Conservation (phyloP, 2,329 filamentous ascomycete genomes). For the Chrysoporthe deuterocubensis region DNA sequence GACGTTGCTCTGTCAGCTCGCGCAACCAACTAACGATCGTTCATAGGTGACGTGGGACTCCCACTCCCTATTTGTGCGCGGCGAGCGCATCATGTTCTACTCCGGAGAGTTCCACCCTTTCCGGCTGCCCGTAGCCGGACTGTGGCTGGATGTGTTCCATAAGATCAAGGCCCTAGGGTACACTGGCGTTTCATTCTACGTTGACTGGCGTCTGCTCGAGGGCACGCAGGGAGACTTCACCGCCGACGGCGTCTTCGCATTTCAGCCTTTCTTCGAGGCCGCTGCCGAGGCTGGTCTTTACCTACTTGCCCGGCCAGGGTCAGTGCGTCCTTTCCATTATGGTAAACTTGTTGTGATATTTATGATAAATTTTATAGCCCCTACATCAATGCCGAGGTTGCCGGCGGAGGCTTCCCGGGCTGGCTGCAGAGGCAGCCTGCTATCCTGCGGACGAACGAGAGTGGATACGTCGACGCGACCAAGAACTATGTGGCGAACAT, state of each 20-base stretch:
- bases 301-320: conserved; percentile 71
- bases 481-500: conserved; percentile 64
- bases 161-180: conserved; percentile 84
- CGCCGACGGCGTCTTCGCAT: conserved; percentile 72
- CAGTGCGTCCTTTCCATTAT: conserved; percentile 34
- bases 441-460: conserved; percentile 63
- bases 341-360: too few relatives aligned
- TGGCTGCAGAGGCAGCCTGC: conserved; percentile 75
- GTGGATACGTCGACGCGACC: conserved; percentile 67
- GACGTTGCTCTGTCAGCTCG: too few relatives aligned
- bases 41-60: conserved; percentile 69
- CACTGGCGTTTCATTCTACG: conserved; percentile 79
- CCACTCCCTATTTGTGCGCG: conserved; percentile 70
- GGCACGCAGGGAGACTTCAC: conserved; percentile 71
- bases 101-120: conserved; percentile 77
- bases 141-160: conserved; percentile 73
- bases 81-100: conserved; percentile 72
- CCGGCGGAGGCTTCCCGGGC: conserved; percentile 79
- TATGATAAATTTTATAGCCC: too few relatives aligned
- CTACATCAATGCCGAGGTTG: conserved; percentile 64
- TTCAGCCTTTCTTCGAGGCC: conserved; percentile 77
- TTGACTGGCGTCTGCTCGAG: conserved; percentile 78
- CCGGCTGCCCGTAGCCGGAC: conserved; percentile 46
- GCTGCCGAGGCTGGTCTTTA: conserved; percentile 76
- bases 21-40: not conserved